Evolutionary conservation across 1,284 basidiomycete genomes (phyloP), one percentile per base, ranked within the genome.

Genomic region (Ustilago bromivora): DNA sequence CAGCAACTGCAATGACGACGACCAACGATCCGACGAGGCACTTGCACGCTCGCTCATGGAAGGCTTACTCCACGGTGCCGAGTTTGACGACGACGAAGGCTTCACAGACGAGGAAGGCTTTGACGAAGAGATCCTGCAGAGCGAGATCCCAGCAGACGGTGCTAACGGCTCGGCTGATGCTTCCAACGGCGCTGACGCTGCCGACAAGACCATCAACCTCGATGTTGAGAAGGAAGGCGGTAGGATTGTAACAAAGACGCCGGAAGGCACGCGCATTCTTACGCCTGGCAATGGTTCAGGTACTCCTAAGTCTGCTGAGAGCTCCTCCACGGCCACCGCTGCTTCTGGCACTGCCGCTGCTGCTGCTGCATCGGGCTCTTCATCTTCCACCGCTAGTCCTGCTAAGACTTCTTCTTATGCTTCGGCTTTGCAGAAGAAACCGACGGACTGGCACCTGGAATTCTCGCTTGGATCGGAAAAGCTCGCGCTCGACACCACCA

Each of bases 361-460:
- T n/a, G 51, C 54, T 12, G 36, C 60, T 23, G 62, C 57, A 8
- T 46, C 57, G 17, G 68, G 64, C n/a, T 63, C 75, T n/a, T 64
- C 73, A 4, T 66, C 79, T 32, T 65, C 56, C 15, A 63, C 66
- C 15, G 34, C 56, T 1, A 71, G 71, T 62, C 71, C 77, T 2
- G 55, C 77, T 9, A 75, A 83, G 70, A 65, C 77, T 90, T 62
- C 69, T 0, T 98, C 96, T 2, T 99, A 99, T 86, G 95, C 97
- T 19, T 92, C 95, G 1, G 96, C 95, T 4, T 89, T 98, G 73
- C 98, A 96, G 87, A 89, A 94, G 2, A 93, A 94, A 83, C 94
- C 95, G 0, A 91, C 90, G 28, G 96, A 99, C 83, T 99, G 95
- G 94, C 96, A 99, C 85, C 90, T 99, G 55, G 93, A 96, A 85